Evolutionary conservation across 257 asterid genomes (phyloP).

Genomic region (Capsicum chinense): DNA sequence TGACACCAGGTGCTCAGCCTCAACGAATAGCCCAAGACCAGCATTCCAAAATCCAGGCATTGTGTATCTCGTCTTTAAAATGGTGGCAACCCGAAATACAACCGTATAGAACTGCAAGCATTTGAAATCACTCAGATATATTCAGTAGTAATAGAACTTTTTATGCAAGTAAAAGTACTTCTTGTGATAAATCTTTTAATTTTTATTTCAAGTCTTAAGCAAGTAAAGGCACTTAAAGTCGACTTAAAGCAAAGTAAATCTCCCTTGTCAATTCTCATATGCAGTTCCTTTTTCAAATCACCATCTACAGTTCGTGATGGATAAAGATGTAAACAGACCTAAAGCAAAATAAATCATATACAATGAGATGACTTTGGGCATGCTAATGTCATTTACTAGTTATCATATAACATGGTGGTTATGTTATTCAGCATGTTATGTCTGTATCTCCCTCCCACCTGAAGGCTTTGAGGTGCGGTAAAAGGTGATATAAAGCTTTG

Average conservation of each 20-base stretch:
- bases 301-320: neutral
- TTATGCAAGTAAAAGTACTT: neutral
- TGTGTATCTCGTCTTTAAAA: constrained; percentile 89
- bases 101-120: constrained; percentile 70
- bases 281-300: neutral
- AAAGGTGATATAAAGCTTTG: neutral
- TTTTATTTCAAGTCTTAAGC: neutral
- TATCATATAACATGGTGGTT: neutral
- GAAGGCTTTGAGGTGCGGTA: neutral
- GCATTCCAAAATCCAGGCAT: constrained; percentile 93
- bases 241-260: neutral
- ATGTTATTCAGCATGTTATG: neutral
- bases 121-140: neutral
- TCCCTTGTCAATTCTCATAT: neutral
- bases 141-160: neutral
- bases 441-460: neutral
- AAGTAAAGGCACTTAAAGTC: neutral
- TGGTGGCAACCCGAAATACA: constrained; percentile 80
- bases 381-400: neutral
- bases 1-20: constrained; percentile 59
- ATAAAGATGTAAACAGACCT: neutral
- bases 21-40: constrained; percentile 77
- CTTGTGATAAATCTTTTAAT: neutral
- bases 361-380: neutral
- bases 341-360: neutral